Conservation (phyloP, 768 basidiomycete species). For the Galerina sulciceps region DNA sequence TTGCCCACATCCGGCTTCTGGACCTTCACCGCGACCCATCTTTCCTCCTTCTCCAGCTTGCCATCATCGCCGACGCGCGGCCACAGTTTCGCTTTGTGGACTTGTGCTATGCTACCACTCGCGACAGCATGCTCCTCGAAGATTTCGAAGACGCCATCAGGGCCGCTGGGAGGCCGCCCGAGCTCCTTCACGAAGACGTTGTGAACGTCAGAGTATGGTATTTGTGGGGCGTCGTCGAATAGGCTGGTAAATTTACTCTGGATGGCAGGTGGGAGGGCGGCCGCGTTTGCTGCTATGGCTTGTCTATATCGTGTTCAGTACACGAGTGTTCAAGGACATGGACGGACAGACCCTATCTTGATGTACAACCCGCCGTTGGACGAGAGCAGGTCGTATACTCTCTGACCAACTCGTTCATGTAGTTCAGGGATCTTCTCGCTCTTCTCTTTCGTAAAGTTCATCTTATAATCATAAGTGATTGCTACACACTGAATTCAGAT, state of each 20-base stretch:
- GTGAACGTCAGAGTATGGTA: slow-evolving; percentile 71
- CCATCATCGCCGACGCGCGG: slow-evolving; percentile 35
- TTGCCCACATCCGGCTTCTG: slow-evolving; percentile 89
- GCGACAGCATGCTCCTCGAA: slow-evolving; percentile 83
- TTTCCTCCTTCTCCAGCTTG: slow-evolving; percentile 39
- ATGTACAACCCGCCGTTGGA: slow-evolving; percentile 88
- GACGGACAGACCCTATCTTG: slow-evolving; percentile 61
- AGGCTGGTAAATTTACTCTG: slow-evolving; percentile 81
- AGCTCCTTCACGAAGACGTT: slow-evolving; percentile 74
- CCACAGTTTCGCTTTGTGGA: slow-evolving; percentile 75
- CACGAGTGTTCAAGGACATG: neutral
- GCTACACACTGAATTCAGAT: slow-evolving; percentile 55
- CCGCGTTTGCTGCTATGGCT: slow-evolving; percentile 84
- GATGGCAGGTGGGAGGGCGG: slow-evolving; percentile 81
- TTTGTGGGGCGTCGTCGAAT: slow-evolving; percentile 89
- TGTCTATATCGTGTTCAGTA: slow-evolving; percentile 47
- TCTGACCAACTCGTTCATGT: slow-evolving; percentile 82
- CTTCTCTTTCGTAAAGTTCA: slow-evolving; percentile 80
- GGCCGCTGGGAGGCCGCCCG: slow-evolving; percentile 64
- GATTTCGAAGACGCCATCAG: slow-evolving; percentile 76
- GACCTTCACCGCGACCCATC: slow-evolving; percentile 91
- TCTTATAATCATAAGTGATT: slow-evolving; percentile 83
- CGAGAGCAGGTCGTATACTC: slow-evolving; percentile 76
- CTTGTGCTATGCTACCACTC: slow-evolving; percentile 91
- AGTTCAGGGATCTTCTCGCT: slow-evolving; percentile 76